Base-by-base conservation (phyloP, 495 filamentous ascomycete genomes). In the Friedmanniomyces endolithicus region DNA sequence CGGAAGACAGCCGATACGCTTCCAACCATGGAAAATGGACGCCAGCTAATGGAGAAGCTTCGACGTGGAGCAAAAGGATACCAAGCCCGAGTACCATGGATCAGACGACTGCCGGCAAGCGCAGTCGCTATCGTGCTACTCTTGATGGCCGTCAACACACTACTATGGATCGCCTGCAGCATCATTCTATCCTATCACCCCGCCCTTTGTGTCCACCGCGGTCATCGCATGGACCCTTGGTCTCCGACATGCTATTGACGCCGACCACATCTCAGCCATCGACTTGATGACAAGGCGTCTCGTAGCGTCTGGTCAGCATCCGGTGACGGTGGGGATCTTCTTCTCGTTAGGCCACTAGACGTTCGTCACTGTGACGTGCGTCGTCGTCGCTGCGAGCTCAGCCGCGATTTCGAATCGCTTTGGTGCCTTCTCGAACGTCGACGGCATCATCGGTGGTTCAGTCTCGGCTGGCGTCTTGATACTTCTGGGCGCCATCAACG, bases 221-320 rank as follows among this genome's bases (percentile, higher is more conserved):
- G 79, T 90, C 16, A 76, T 94, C 0, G 79, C 90, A 14, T 95
- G 94, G 67, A 90, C 89, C 0, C 75, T 98, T 6, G 90, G 92
- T 7, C 77, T 98, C 20, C 81, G 92, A 50, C 90, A 98, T 75
- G 92, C 92, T 2, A 81, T 96, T 47, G 92, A 96, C 65, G 92
- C 92, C 16, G 90, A 98, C 68, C 92, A 98, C 70, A 96, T 98
- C 69, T 83, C 85, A 48, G 90, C 89, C 49, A 97, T 97, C 60
- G 92, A 97, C 71, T 75, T 97, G 14, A 95, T 92, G 85, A 97
- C 90, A 6, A 78, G 92, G 24, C 79, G 90, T 11, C 77, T 97
- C n/a, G 78, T 96, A 43, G 90, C 90, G 20, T 78, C 85, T 0
- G 88, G 88, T 16, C 86, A 89, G 65, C 79, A 79, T 8, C 88